Evolutionary conservation across 257 asterid species (phyloP).

Genomic region (Salvia hispanica): DNA sequence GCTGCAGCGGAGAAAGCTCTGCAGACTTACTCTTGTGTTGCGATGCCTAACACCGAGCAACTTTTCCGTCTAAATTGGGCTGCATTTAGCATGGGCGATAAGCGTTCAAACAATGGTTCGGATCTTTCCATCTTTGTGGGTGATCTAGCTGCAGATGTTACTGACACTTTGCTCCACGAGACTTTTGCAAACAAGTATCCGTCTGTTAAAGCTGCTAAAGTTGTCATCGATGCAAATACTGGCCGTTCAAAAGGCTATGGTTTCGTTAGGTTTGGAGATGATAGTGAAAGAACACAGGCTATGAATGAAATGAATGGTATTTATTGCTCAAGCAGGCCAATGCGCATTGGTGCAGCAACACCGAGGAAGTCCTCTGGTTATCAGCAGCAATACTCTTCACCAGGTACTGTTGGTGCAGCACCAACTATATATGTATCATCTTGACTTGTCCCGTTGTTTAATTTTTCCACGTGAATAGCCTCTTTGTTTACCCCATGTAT

Average conservation of each 20-base stretch:
- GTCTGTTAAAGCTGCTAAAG: constrained; percentile 92
- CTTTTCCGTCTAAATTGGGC: constrained; percentile 95
- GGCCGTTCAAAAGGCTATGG: constrained; percentile 96
- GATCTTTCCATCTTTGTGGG: constrained; percentile 93
- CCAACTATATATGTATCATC: not conserved
- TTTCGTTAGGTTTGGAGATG: constrained; percentile 94
- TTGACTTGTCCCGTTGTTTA: constrained; percentile 20
- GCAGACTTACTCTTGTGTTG: constrained; percentile 55
- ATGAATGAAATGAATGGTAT: constrained; percentile 89
- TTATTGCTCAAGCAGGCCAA: constrained; percentile 80
- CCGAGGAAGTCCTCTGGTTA: constrained; percentile 80
- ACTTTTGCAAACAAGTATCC: constrained; percentile 70
- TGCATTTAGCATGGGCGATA: constrained; percentile 91
- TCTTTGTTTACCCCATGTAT: too few species aligned
- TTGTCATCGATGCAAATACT: constrained; percentile 79
- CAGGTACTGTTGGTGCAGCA: constrained; percentile 45
- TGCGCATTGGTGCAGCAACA: constrained; percentile 93
- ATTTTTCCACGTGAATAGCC: not conserved
- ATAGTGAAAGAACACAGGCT: constrained; percentile 77
- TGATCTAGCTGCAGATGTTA: constrained; percentile 93
- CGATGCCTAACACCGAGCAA: constrained; percentile 85
- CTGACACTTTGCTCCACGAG: constrained; percentile 77
- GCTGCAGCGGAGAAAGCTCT: constrained; percentile 86
- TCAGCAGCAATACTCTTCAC: constrained; percentile 73
- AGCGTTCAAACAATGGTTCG: constrained; percentile 72